Evolutionary conservation across 129 eudicot genomes (phyloP).

Genomic region (Lonicera japonica): DNA sequence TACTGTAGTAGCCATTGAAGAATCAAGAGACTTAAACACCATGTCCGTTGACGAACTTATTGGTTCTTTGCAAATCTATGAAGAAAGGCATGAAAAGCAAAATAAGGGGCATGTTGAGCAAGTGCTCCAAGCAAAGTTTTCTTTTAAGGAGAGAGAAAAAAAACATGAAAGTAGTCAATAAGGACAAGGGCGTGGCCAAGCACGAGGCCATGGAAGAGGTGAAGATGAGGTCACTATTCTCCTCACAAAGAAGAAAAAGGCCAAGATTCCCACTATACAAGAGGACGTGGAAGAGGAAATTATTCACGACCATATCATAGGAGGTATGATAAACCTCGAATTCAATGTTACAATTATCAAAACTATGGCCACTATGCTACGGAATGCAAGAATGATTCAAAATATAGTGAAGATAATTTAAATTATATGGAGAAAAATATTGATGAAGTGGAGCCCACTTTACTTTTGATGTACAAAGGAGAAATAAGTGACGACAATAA

Average conservation of each 20-base stretch:
- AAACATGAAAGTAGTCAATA: background rate
- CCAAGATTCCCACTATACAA: background rate
- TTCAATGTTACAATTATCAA: slow-evolving; percentile 12
- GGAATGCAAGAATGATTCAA: background rate
- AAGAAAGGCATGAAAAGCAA: background rate
- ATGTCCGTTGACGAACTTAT: slow-evolving; percentile 1
- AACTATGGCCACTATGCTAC: background rate
- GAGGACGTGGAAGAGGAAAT: no score
- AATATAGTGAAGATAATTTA: background rate
- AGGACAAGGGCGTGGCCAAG: background rate
- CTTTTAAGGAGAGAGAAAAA: background rate
- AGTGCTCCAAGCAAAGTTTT: background rate
- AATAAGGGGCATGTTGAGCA: background rate
- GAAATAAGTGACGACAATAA: background rate
- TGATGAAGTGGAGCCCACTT: background rate
- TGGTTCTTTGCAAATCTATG: background rate
- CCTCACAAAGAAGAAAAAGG: no score
- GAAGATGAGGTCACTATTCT: background rate
- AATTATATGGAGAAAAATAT: background rate
- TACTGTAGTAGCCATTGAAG: background rate
- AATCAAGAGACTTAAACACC: background rate
- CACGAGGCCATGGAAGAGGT: background rate
- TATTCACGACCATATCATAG: no score
- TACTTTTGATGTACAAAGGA: background rate
- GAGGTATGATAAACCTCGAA: slow-evolving; percentile 3